A percentile compares a stretch with the other conserved stretches of the same genome.
These are phyloP conservation scores for Hibiscus trionum DNA, from an alignment of 345 rosid genomes.

Conservation along the genomic window DNA sequence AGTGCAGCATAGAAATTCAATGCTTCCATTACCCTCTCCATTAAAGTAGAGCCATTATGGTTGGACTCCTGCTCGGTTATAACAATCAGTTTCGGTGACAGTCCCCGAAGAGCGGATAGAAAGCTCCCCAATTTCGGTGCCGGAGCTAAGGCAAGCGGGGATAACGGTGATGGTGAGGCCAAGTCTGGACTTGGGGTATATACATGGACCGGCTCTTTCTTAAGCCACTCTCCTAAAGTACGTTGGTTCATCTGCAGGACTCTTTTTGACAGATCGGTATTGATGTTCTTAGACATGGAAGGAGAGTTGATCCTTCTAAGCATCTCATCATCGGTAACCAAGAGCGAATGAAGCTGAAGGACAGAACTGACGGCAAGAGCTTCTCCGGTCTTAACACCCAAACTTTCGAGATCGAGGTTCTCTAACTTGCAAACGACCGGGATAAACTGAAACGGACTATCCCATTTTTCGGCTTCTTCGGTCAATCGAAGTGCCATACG, in stretches of 20 bases:
- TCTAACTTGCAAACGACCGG: constrained; percentile 53
- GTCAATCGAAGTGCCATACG: constrained; percentile 53
- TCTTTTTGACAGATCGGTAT: constrained; percentile 23
- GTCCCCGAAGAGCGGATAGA: constrained; percentile 39
- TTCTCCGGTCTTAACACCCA: constrained; percentile 66
- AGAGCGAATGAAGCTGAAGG: constrained; percentile 54
- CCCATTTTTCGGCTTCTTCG: constrained; percentile 62
- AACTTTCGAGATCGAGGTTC: constrained; percentile 40
- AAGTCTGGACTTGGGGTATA: constrained; percentile 45
- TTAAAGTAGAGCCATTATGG: constrained; percentile 38
- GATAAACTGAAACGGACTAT: constrained; percentile 63
- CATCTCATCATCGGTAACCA: constrained; percentile 50
- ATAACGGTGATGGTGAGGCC: constrained; percentile 10
- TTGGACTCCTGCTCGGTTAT: constrained; percentile 61
- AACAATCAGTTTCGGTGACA: constrained; percentile 63
- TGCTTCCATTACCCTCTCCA: constrained; percentile 55
- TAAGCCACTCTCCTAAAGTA: constrained; percentile 57
- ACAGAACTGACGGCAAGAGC: constrained; percentile 68
- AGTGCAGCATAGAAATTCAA: constrained; percentile 54
- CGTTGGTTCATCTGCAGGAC: constrained; percentile 34
- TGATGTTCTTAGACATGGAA: constrained; percentile 24
- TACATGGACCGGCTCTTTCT: constrained; percentile 35
- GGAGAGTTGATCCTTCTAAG: constrained; percentile 27
- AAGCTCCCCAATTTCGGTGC: constrained; percentile 46
- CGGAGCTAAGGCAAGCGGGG: constrained; percentile 35